These are phyloP conservation scores for Schwanniomyces vanrijiae DNA, from an alignment of 805 yeast species.

Conservation along the genomic window DNA sequence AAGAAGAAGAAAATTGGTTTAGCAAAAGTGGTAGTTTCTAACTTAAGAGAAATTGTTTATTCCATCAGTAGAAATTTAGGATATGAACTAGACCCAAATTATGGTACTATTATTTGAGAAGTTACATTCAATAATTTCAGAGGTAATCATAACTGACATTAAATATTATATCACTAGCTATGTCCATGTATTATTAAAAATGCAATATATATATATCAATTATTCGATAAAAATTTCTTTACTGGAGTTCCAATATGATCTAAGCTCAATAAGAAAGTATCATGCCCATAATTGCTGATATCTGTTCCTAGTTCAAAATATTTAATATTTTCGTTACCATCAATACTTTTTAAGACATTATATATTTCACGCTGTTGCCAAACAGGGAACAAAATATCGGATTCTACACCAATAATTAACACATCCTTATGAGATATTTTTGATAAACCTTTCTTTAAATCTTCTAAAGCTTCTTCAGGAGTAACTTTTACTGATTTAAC, in stretches of 20 bases:
- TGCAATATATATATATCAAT: background rate
- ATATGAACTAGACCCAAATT: slow-evolving; percentile 57
- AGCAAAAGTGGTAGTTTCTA: slow-evolving; percentile 65
- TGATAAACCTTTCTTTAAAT: slow-evolving; percentile 64
- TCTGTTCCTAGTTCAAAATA: slow-evolving; percentile 78
- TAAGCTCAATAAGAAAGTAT: slow-evolving; percentile 79
- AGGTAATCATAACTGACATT: background rate
- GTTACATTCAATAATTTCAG: background rate
- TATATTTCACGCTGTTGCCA: slow-evolving; percentile 92
- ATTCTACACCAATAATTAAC: slow-evolving; percentile 86
- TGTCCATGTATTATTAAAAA: background rate
- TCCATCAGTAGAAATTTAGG: slow-evolving; percentile 58
- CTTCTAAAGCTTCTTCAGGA: slow-evolving; percentile 56
- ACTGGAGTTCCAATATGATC: slow-evolving; percentile 81
- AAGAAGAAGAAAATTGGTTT: slow-evolving; percentile 50
- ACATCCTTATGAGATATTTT: slow-evolving; percentile 64
- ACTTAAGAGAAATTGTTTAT: slow-evolving; percentile 47
- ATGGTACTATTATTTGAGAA: slow-evolving; percentile 46
- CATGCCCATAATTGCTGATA: slow-evolving; percentile 84
- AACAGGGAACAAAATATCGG: slow-evolving; percentile 87
- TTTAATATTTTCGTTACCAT: slow-evolving; percentile 31
- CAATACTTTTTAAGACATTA: slow-evolving; percentile 48
- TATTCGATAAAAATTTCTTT: slow-evolving; percentile 49
- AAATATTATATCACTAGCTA: background rate
- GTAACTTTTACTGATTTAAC: slow-evolving; percentile 46